phyloP scores from a whole-genome alignment of 352 stramenopile species.

The Phytopythium cucurbitacearum region DNA sequence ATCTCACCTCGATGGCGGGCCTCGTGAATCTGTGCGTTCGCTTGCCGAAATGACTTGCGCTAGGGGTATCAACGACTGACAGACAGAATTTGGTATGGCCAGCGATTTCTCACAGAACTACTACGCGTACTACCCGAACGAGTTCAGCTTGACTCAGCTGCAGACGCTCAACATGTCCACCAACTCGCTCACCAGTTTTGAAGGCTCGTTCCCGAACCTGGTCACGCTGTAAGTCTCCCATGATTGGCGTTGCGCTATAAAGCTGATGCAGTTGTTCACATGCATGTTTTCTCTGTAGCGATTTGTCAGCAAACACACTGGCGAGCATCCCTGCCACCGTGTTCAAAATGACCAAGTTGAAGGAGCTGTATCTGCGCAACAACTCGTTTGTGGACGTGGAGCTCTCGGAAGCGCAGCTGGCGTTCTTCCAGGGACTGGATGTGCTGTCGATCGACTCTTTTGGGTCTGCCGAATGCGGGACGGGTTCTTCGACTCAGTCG shows the following conservation, averaged over 20 bases:
- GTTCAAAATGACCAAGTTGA: constrained; percentile 41
- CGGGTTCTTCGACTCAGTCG: too few species aligned
- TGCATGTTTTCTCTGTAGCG: constrained; percentile 16
- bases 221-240: constrained; percentile 36
- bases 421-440: constrained; percentile 35
- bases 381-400: constrained; percentile 47
- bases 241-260: not conserved
- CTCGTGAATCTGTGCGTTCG: constrained; percentile 46
- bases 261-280: not conserved
- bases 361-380: constrained; percentile 30
- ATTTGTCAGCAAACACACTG: constrained; percentile 48
- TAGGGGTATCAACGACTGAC: not conserved
- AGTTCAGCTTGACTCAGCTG: constrained; percentile 40
- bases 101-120: constrained; percentile 67
- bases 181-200: constrained; percentile 45
- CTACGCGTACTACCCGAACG: constrained; percentile 41
- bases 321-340: constrained; percentile 34
- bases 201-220: constrained; percentile 41
- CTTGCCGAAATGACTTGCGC: not conserved
- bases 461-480: constrained; percentile 1
- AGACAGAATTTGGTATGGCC: not conserved
- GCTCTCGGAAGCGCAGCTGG: constrained; percentile 33
- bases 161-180: constrained; percentile 47
- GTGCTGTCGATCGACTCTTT: constrained; percentile 38
- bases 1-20: constrained; percentile 41